Evolutionary conservation across 2,329 filamentous ascomycete species (phyloP).

Genomic region (Tolypocladium sp.): DNA sequence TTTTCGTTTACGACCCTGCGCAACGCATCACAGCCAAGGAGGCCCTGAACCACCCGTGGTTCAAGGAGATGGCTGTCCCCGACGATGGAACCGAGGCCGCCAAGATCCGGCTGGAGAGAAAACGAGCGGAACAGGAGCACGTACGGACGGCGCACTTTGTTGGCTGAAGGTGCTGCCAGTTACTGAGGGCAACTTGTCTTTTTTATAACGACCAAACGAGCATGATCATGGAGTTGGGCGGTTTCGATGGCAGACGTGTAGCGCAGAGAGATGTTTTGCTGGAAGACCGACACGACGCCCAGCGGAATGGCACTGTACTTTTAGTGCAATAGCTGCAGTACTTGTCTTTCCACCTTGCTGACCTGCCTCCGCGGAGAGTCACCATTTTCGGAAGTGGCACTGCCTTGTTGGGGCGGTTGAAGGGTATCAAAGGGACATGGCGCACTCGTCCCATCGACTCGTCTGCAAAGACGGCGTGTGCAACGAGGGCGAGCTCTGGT

Average conservation of each 20-base stretch:
- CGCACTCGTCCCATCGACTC: neutral
- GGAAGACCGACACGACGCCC: slow-evolving; percentile 1
- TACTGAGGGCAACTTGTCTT: slow-evolving; percentile 1
- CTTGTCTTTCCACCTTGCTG: slow-evolving; percentile 13
- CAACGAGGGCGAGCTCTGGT: neutral
- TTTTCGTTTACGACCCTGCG: slow-evolving; percentile 59
- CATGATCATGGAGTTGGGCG: slow-evolving; percentile 20
- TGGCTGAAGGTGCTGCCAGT: slow-evolving; percentile 13
- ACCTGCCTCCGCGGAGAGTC: slow-evolving; percentile 7
- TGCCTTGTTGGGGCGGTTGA: neutral
- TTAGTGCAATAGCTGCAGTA: slow-evolving; percentile 17
- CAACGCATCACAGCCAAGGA: slow-evolving; percentile 59
- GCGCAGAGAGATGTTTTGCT: neutral
- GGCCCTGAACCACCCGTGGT: slow-evolving; percentile 59
- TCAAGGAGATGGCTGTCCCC: slow-evolving; percentile 51
- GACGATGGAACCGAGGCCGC: slow-evolving; percentile 62
- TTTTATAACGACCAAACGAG: slow-evolving; percentile 19
- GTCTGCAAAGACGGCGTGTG: neutral
- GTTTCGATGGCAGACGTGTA: slow-evolving; percentile 8
- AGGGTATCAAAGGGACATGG: neutral
- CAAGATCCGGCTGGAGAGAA: slow-evolving; percentile 49
- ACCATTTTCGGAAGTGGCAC: neutral
- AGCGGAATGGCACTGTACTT: slow-evolving; percentile 14
- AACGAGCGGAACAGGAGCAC: slow-evolving; percentile 31
- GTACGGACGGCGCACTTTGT: slow-evolving; percentile 11